phyloP scores from a whole-genome alignment of 768 basidiomycete species.

The Kondoa subrosea region DNA sequence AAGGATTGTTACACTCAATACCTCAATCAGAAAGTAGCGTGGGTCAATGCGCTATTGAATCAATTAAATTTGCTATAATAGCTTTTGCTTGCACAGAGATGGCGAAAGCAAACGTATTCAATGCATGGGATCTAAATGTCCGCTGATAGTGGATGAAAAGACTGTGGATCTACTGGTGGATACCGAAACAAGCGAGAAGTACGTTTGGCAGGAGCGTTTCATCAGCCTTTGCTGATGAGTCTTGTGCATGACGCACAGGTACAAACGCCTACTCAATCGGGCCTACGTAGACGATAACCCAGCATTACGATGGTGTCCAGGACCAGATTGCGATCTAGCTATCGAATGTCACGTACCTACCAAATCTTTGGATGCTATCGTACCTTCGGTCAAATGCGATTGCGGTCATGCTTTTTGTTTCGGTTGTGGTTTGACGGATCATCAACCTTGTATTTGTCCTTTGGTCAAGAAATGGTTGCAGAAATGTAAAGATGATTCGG shows the following conservation, averaged over 20 bases:
- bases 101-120: slow-evolving; percentile 35
- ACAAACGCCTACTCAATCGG: slow-evolving; percentile 70
- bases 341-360: slow-evolving; percentile 73
- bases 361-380: slow-evolving; percentile 56
- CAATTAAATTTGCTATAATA: neutral
- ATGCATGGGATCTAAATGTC: slow-evolving; percentile 36
- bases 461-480: slow-evolving; percentile 86
- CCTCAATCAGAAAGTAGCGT: slow-evolving; percentile 23
- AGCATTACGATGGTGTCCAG: slow-evolving; percentile 83
- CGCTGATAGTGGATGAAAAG: slow-evolving; percentile 33
- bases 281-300: slow-evolving; percentile 74
- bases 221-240: neutral
- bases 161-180: slow-evolving; percentile 39
- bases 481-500: slow-evolving; percentile 93
- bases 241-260: slow-evolving; percentile 38
- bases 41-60: neutral
- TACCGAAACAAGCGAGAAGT: slow-evolving; percentile 37
- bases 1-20: slow-evolving; percentile 28
- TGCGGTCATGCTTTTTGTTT: slow-evolving; percentile 79
- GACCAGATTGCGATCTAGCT: slow-evolving; percentile 84
- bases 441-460: slow-evolving; percentile 74
- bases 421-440: slow-evolving; percentile 79
- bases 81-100: slow-evolving; percentile 21
- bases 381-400: slow-evolving; percentile 77
- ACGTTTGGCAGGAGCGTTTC: slow-evolving; percentile 29